Base-by-base conservation (phyloP, 2,329 filamentous ascomycete species). In the Fusarium setosum region DNA sequence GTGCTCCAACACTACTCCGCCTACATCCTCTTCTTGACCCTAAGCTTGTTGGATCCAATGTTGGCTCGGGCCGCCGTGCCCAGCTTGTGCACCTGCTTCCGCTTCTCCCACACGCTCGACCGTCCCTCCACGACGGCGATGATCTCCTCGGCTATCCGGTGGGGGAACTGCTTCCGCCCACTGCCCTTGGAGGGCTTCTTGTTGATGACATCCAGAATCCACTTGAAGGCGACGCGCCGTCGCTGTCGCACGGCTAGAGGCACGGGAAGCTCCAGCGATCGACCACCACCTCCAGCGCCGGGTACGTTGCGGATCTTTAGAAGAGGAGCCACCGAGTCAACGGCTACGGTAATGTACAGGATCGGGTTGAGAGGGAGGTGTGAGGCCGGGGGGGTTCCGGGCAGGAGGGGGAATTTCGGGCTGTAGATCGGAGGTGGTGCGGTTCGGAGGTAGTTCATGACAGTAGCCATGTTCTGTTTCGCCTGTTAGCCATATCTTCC, bases 251-350 rank as follows among this genome's bases (percentile, higher is more conserved):
- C 80, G 2, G 84, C 82, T 18, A 98, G 83, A 2, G 96, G 95
- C 20, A 90, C 84, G 0, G 96, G 96, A 32, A 97, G 86, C 56
- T 95, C 93, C 59, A 97, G 86, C 12, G 93, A 87, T 32, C 88
- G 86, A 78, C 96, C 96, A 82, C 96, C 96, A 79, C 95, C 95
- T 1, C 91, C 92, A 32, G 92, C 87, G 69, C 93, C 94, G 73
- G 88, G 88, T 71, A 93, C 86, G 62, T 86, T 86, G 54, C 89
- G 88, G 74, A 99, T 90, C 68, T 91, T 90, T 73, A 99, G 83
- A 15, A 99, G 86, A 10, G 96, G 96, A 2, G 94, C 93, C 21
- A 99, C 91, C 10, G 93, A 96, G 83, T 99, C 96, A 73, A 99
- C 90, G 29, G 94, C 94, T 29, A 96, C 85, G 12, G 91, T 93